A percentile compares a stretch with the other conserved stretches of the same genome.
Evolutionary conservation across 2,329 filamentous ascomycete genomes (phyloP).

Genomic region (Ceratocystis albifundus): DNA sequence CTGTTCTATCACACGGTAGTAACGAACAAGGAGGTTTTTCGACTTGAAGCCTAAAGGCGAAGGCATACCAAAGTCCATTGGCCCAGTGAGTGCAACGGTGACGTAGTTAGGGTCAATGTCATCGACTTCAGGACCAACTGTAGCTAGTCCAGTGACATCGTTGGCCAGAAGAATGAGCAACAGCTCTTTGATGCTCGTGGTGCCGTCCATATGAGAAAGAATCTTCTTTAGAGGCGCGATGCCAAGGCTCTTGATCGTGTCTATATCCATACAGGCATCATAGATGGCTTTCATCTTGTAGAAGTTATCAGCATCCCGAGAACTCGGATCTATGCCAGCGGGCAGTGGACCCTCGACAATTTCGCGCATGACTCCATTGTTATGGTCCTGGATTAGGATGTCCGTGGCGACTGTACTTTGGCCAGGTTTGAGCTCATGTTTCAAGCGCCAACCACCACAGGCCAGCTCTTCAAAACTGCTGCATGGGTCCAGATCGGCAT

Average conservation of each 20-base stretch:
- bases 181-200: conserved; percentile 31
- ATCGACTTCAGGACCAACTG: conserved; percentile 33
- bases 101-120: conserved; percentile 34
- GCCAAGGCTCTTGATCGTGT: conserved; percentile 43
- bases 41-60: conserved; percentile 48
- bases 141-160: conserved; percentile 34
- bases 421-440: conserved; percentile 54
- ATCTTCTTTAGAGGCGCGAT: conserved; percentile 45
- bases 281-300: conserved; percentile 54
- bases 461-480: conserved; percentile 56
- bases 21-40: conserved; percentile 42
- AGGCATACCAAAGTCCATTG: conserved; percentile 45
- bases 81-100: conserved; percentile 34
- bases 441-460: conserved; percentile 54
- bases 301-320: conserved; percentile 51
- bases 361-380: conserved; percentile 47
- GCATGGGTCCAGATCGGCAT: conserved; percentile 54
- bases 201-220: conserved; percentile 38
- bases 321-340: conserved; percentile 26
- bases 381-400: conserved; percentile 50
- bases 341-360: conserved; percentile 51
- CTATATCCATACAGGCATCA: conserved; percentile 53
- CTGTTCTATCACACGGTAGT: conserved; percentile 30
- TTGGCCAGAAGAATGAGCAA: conserved; percentile 38
- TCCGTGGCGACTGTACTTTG: conserved; percentile 49